phyloP scores from a whole-genome alignment of 352 stramenopile genomes.

The Globisporangium emineosum region DNA sequence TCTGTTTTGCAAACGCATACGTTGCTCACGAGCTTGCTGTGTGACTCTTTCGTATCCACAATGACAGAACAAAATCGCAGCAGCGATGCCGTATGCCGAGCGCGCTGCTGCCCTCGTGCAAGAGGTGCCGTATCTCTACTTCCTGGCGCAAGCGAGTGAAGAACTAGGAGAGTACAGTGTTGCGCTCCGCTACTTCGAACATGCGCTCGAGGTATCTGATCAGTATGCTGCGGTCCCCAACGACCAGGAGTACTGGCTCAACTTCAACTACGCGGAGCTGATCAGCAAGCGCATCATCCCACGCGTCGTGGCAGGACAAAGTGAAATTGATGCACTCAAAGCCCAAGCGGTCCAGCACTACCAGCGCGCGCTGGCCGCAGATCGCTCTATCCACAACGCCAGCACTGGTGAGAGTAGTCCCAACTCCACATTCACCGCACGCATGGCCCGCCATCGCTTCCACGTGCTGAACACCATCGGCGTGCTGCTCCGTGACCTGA shows the following conservation, averaged over 20 bases:
- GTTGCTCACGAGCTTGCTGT: background rate
- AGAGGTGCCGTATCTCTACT: slow-evolving; percentile 8
- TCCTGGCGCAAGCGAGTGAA: slow-evolving; percentile 7
- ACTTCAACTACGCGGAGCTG: slow-evolving; percentile 20
- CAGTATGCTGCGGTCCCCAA: background rate
- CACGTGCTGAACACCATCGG: slow-evolving; percentile 32
- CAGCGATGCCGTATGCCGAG: slow-evolving; percentile 2
- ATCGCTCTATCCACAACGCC: background rate
- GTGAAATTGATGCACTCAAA: background rate
- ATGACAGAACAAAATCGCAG: slow-evolving; percentile 6
- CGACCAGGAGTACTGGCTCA: slow-evolving; percentile 11
- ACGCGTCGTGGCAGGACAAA: background rate
- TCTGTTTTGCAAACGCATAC: background rate
- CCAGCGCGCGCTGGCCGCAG: slow-evolving; percentile 4
- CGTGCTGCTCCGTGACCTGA: slow-evolving; percentile 15
- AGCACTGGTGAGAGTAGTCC: background rate
- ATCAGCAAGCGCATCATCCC: slow-evolving; percentile 7
- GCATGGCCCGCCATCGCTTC: background rate
- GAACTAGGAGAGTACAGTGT: background rate
- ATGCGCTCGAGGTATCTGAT: background rate
- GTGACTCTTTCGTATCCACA: background rate
- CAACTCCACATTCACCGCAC: background rate
- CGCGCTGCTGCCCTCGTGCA: background rate
- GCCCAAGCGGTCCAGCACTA: slow-evolving; percentile 11
- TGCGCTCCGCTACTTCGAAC: slow-evolving; percentile 5